Evolutionary conservation across 1,284 basidiomycete genomes (phyloP).

Genomic region (Coniferiporia sulphurascens): DNA sequence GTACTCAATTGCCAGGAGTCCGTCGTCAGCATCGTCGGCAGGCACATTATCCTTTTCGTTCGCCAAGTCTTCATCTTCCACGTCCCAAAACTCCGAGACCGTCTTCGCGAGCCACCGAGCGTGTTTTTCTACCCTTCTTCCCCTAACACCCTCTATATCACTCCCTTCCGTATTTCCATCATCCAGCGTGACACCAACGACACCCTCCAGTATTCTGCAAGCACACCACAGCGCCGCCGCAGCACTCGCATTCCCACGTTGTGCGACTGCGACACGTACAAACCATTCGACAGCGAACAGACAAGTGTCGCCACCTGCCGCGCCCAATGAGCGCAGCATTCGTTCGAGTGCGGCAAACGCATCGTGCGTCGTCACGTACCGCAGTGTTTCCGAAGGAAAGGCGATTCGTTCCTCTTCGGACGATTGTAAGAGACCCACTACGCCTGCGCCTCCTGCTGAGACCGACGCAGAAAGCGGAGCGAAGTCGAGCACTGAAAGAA

Average conservation of each 20-base stretch:
- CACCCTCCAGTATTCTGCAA: constrained; percentile 68
- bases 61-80: constrained; percentile 28
- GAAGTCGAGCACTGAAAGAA: constrained; percentile 75
- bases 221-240: constrained; percentile 84
- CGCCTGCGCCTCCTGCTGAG: constrained; percentile 42
- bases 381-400: constrained; percentile 61
- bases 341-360: constrained; percentile 52
- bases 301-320: constrained; percentile 62
- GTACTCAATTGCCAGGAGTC: constrained; percentile 43
- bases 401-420: constrained; percentile 31
- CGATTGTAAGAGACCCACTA: constrained; percentile 48
- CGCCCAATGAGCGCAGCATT: constrained; percentile 74
- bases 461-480: constrained; percentile 47
- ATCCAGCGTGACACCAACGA: constrained; percentile 37
- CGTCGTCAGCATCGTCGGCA: constrained; percentile 27
- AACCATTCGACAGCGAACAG: constrained; percentile 84
- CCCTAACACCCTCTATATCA: constrained; percentile 20
- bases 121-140: constrained; percentile 59
- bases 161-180: constrained; percentile 24
- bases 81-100: constrained; percentile 70
- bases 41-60: constrained; percentile 19
- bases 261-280: constrained; percentile 46
- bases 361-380: constrained; percentile 52
- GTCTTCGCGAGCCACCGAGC: constrained; percentile 56
- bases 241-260: constrained; percentile 37